Conservation (phyloP, 2,329 filamentous ascomycete genomes). For the Berkeleyomyces rouxiae region DNA sequence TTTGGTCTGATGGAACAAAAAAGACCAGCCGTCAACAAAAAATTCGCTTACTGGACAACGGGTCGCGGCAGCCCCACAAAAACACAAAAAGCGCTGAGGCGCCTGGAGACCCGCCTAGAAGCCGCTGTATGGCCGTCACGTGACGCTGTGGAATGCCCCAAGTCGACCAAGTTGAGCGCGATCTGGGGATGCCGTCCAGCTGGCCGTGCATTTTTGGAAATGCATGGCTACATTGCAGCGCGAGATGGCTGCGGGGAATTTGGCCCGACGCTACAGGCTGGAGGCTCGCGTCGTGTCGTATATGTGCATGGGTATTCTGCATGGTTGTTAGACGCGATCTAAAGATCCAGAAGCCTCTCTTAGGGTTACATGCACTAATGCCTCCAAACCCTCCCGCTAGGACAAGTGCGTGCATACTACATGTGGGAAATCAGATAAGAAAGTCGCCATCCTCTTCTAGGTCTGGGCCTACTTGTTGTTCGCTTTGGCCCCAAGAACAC, state of each 20-base stretch:
- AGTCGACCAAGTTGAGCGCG: neutral
- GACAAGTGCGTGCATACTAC: neutral
- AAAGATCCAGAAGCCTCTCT: no score
- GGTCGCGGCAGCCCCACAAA: slow-evolving; percentile 7
- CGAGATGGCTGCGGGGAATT: neutral
- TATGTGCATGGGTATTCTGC: no score
- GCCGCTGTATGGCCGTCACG: neutral
- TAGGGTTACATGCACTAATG: neutral
- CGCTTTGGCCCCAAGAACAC: no score
- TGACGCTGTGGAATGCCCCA: neutral
- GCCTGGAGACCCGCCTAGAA: neutral
- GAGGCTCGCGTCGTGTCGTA: no score
- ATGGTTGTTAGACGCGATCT: no score
- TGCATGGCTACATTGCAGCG: neutral
- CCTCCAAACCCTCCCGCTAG: neutral
- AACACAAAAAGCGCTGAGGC: neutral
- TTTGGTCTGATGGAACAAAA: slow-evolving; percentile 9
- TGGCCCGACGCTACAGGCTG: no score
- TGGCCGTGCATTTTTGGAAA: no score
- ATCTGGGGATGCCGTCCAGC: no score
- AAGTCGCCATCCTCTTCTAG: neutral
- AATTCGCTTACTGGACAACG: slow-evolving; percentile 11
- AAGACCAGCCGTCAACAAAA: slow-evolving; percentile 11
- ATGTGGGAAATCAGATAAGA: neutral
- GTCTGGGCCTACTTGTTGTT: neutral